These are phyloP conservation scores for Candida sp. DNA, from an alignment of 1,139 yeast species.

Conservation along the genomic window DNA sequence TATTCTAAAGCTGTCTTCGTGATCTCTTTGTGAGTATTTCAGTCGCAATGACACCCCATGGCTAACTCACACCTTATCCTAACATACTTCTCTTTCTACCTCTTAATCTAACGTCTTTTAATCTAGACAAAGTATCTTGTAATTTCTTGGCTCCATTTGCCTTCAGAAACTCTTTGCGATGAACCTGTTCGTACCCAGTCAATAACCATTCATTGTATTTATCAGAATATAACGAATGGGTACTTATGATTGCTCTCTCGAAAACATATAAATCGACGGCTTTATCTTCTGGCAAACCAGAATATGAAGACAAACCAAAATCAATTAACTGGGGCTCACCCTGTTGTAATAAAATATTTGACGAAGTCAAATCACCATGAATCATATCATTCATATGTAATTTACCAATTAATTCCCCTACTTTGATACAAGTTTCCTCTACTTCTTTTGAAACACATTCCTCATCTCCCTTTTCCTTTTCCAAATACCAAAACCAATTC, in stretches of 20 bases:
- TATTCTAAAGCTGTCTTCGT: too few species aligned
- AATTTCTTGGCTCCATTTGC: slow-evolving; percentile 32
- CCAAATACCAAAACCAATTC: slow-evolving; percentile 68
- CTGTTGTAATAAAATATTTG: slow-evolving; percentile 65
- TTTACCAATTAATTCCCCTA: slow-evolving; percentile 69
- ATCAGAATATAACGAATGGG: slow-evolving; percentile 76
- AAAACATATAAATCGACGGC: slow-evolving; percentile 95
- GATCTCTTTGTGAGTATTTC: too few species aligned
- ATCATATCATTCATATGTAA: slow-evolving; percentile 77
- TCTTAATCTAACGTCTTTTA: slow-evolving; percentile 83
- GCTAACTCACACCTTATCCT: too few species aligned
- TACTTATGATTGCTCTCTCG: slow-evolving; percentile 87
- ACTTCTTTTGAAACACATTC: slow-evolving; percentile 35
- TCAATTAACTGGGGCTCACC: slow-evolving; percentile 71
- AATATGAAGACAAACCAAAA: slow-evolving; percentile 84
- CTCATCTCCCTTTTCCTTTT: slow-evolving; percentile 20
- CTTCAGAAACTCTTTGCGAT: slow-evolving; percentile 22
- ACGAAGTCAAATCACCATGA: slow-evolving; percentile 94
- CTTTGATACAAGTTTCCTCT: slow-evolving; percentile 38
- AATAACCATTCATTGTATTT: slow-evolving; percentile 68
- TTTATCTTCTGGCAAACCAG: slow-evolving; percentile 81
- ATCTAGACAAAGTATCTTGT: slow-evolving; percentile 56
- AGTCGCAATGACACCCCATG: too few species aligned
- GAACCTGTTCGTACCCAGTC: slow-evolving; percentile 62
- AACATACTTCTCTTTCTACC: slow-evolving; percentile 96